Evolutionary conservation across 805 yeast genomes (phyloP), one percentile per base, ranked within the genome.

Genomic region (Metschnikowia arizonensis): DNA sequence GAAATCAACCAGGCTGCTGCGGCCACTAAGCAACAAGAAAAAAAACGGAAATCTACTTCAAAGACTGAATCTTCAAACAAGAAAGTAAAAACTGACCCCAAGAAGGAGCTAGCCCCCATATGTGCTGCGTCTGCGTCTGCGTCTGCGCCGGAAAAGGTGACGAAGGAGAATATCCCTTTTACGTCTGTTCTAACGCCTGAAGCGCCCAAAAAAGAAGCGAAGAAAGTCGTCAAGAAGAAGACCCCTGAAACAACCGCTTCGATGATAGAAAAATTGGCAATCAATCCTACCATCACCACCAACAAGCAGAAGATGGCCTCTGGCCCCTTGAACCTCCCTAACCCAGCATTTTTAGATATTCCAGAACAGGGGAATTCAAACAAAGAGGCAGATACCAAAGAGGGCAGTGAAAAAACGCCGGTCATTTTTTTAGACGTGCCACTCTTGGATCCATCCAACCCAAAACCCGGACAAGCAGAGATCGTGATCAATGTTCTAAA

Each of bases 401-500:
- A 51, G 4, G 45, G 46, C 15, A 49, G 38, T 23, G 46, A 44
- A 29, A 30, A 57, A 23, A 53, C 58, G 10, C 83, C 83, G 2
- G 76, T 80, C 21, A 73, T 81, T 11, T 79, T 82, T 3, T 58
- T 81, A 8, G 73, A 78, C 46, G 70, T 81, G 7, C 85, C 85
- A 0, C 59, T 81, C 30, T 55, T 63, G 2, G 71, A 72, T 38
- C 70, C 74, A 3, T 61, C 63, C n/a, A 66, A 70, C 28, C 81
- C 81, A 3, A 58, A 65, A 42, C 78, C 80, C 3, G 84, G 83
- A 1, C 77, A 79, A 37, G 68, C 82, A 0, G 85, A 82, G 54
- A 81, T 81, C 1, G 80, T 85, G 3, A 74, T 86, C 51, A 87
- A 88, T 53, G 86, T 88, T 25, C 63, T 83, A 60, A 78, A 80